phyloP scores from a whole-genome alignment of 805 yeast genomes.

The Barnettozyma wickerhamii region DNA sequence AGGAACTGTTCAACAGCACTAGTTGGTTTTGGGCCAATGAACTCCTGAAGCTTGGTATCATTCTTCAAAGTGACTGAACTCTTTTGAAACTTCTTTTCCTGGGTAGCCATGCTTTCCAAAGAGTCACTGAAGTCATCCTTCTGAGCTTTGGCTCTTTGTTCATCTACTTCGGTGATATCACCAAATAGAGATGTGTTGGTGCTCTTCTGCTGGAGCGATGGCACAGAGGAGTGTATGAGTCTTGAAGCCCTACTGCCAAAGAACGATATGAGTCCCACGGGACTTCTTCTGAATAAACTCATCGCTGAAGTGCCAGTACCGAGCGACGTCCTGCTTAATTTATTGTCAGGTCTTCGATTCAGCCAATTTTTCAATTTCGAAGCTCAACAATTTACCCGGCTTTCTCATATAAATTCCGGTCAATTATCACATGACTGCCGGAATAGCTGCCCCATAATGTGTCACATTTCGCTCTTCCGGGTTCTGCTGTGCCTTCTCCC shows the following conservation, averaged over 20 bases:
- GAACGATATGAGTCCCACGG: constrained; percentile 5
- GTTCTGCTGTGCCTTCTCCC: no score
- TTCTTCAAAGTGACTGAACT: constrained; percentile 29
- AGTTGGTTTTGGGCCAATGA: constrained; percentile 44
- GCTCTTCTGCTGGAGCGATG: neutral
- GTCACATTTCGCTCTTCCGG: no score
- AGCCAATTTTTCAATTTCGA: neutral
- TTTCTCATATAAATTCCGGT: no score
- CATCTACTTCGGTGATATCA: constrained; percentile 21
- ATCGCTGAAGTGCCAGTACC: neutral
- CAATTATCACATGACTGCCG: no score
- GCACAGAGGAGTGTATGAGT: constrained; percentile 1
- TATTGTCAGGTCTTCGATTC: neutral
- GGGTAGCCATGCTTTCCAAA: constrained; percentile 21
- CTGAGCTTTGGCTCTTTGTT: constrained; percentile 13
- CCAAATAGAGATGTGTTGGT: constrained; percentile 19
- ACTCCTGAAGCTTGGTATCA: constrained; percentile 42
- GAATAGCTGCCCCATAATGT: no score
- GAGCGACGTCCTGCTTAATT: no score
- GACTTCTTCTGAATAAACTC: constrained; percentile 3
- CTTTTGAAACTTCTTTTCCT: constrained; percentile 17
- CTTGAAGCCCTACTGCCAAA: neutral
- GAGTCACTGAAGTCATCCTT: constrained; percentile 22
- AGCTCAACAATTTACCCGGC: no score
- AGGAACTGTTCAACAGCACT: constrained; percentile 52